Evolutionary conservation across 495 filamentous ascomycete species (phyloP), one percentile per base, ranked within the genome.

Genomic region (Letharia lupina): DNA sequence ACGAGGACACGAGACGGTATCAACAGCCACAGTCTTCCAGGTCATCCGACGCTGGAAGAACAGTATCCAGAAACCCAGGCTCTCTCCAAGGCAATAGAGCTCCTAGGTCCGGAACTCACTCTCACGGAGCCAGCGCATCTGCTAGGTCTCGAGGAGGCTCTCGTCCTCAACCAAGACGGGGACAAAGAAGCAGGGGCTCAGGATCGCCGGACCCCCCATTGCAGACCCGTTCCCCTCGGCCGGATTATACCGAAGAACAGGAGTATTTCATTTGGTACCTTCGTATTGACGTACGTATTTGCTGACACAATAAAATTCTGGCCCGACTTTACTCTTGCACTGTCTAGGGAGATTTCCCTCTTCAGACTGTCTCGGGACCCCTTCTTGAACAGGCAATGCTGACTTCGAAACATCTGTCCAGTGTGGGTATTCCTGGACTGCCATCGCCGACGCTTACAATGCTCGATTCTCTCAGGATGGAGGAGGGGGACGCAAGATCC

Each of bases 241-340:
- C 44, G n/a, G 47, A 16, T 68, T 83, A 83, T 69, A 76, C 77
- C 64, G 77, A 79, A 61, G 80, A 83, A 70, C 80, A 83, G 62
- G 79, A 80, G 74, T 79, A 80, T 71, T 83, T 83, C 66, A 83
- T 83, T 69, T 83, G 80, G 80, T 83, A 83, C 67, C 78, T 81
- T 70, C 80, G 80, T n/a, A 77, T 81, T 31, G 80, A 83, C 65
- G 48, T 54, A 54, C n/a, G 48, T 54, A 28, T 52, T 12, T 28
- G 20, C 7, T 12, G n/a, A 28, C 4, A 47, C 44, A 47, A 18
- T 23, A 23, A 39, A 4, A 23, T 48, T 3, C 45, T 9, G 1
- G 16, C 45, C 23, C 48, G 28, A 31, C 23, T 11, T 31, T 54
- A 5, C 11, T 54, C 12, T 54, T 54, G 48, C 13, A 4, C 48